phyloP scores from a whole-genome alignment of 805 yeast genomes.

The Candida xyloterini region DNA sequence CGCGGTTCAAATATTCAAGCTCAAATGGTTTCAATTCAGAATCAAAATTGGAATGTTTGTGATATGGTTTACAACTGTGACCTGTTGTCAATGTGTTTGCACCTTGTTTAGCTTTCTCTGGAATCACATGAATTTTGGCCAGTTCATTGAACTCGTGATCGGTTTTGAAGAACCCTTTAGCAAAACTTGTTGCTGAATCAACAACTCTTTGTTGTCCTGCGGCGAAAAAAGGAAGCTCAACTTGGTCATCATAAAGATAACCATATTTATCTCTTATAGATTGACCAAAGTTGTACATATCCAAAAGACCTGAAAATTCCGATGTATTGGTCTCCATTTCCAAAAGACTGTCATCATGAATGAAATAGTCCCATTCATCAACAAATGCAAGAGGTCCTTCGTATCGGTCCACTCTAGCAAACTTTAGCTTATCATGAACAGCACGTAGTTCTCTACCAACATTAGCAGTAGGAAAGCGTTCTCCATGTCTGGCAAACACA shows the following conservation, averaged over 20 bases:
- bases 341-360: constrained; percentile 15
- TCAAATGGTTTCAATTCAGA: constrained; percentile 13
- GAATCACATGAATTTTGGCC: constrained; percentile 39
- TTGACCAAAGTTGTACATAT: constrained; percentile 49
- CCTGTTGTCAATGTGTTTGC: constrained; percentile 60
- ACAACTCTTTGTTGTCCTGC: constrained; percentile 54
- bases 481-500: constrained; percentile 74
- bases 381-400: constrained; percentile 54
- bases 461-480: constrained; percentile 61
- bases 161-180: constrained; percentile 50
- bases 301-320: constrained; percentile 51
- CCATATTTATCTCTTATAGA: constrained; percentile 47
- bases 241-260: constrained; percentile 38
- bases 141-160: constrained; percentile 37
- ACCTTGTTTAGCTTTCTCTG: constrained; percentile 48
- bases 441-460: constrained; percentile 28
- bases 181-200: constrained; percentile 53
- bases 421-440: constrained; percentile 34
- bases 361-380: constrained; percentile 52
- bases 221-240: constrained; percentile 48
- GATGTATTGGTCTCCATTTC: constrained; percentile 52
- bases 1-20: constrained; percentile 43
- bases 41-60: constrained; percentile 26
- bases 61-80: constrained; percentile 39
- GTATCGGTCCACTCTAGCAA: constrained; percentile 34